These are phyloP conservation scores for Dioszegia aurantiaca DNA, from an alignment of 768 basidiomycete species.

Conservation along the genomic window DNA sequence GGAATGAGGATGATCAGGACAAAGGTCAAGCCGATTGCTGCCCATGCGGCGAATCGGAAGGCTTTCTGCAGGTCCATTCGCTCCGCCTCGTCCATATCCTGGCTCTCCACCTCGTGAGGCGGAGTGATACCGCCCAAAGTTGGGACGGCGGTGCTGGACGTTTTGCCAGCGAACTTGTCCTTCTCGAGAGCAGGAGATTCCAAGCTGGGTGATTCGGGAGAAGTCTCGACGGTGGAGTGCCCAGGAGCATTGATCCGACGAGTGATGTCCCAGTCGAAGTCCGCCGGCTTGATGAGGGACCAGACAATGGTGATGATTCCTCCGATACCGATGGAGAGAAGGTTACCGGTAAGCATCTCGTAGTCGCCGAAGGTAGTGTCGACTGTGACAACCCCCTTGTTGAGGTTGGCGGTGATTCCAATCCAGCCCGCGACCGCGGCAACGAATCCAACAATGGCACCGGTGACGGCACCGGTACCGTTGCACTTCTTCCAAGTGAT, in stretches of 20 bases:
- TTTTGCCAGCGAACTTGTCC: conserved; percentile 4
- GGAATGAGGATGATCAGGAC: conserved; percentile 60
- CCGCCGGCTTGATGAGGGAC: conserved; percentile 71
- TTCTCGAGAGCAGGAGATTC: conserved; percentile 36
- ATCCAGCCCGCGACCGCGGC: conserved; percentile 79
- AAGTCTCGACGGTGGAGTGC: conserved; percentile 10
- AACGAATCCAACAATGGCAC: conserved; percentile 66
- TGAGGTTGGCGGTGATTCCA: conserved; percentile 69
- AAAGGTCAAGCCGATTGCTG: conserved; percentile 48
- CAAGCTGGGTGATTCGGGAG: conserved; percentile 7
- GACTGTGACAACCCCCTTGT: conserved; percentile 70
- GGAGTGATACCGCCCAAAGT: background rate
- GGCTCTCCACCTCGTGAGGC: conserved; percentile 2
- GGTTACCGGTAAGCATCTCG: conserved; percentile 80
- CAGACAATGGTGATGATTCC: conserved; percentile 68
- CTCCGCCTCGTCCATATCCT: conserved; percentile 56
- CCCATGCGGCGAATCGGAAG: conserved; percentile 75
- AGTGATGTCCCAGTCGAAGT: conserved; percentile 77
- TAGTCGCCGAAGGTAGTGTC: conserved; percentile 51
- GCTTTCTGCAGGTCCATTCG: conserved; percentile 66
- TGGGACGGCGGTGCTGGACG: background rate
- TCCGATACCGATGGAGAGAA: conserved; percentile 78
- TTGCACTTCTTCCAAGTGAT: conserved; percentile 84
- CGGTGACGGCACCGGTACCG: conserved; percentile 76
- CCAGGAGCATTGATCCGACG: conserved; percentile 65